These are phyloP conservation scores for Diutina siamensis DNA, from an alignment of 1,139 yeast species.

Conservation along the genomic window DNA sequence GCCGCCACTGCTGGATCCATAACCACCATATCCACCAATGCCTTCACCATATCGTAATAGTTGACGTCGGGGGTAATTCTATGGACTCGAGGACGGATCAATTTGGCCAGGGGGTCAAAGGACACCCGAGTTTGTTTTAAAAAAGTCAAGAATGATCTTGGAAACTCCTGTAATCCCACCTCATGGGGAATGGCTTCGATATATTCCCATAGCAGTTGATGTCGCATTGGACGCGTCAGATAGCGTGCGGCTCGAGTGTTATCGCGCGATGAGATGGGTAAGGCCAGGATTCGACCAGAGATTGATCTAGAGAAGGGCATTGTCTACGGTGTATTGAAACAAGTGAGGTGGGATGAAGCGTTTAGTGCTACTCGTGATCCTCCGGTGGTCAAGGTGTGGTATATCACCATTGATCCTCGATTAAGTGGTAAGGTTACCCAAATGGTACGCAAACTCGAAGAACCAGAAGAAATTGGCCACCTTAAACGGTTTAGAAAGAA, in stretches of 20 bases:
- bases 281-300: conserved; percentile 1
- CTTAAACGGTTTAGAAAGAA: not conserved
- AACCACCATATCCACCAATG: not conserved
- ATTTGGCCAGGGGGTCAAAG: not conserved
- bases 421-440: not conserved
- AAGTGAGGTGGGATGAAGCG: conserved; percentile 3
- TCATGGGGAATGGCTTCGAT: not conserved
- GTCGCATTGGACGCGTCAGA: not conserved
- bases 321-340: not conserved
- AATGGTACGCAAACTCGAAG: not conserved
- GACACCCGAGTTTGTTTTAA: not conserved
- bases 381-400: not conserved
- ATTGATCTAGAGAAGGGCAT: not conserved
- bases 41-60: not conserved
- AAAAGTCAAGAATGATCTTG: not conserved
- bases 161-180: not conserved
- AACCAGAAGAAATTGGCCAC: not conserved
- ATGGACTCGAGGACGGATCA: not conserved
- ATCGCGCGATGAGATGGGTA: not conserved
- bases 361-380: conserved; percentile 1
- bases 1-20: not conserved
- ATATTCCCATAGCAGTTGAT: not conserved
- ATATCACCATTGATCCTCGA: not conserved
- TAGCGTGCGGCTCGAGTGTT: not conserved
- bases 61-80: not conserved